Conservation (phyloP, 495 filamentous ascomycete genomes). For the Podospora comata region DNA sequence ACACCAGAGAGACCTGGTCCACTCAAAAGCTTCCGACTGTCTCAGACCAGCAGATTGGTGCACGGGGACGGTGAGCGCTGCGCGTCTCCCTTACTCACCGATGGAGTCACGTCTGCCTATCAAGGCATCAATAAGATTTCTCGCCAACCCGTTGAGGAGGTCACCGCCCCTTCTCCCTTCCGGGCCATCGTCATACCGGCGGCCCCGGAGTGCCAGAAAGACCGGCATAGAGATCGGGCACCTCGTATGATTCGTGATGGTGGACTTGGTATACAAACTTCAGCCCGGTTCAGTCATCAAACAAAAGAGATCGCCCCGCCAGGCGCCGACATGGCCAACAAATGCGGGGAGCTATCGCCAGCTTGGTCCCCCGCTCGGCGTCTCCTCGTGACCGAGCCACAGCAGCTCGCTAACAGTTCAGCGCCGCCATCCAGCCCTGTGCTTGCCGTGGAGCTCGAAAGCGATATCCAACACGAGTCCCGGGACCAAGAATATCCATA, state of each 20-base stretch:
- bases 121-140: not conserved
- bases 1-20: slow-evolving; percentile 5
- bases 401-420: not conserved
- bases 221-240: not conserved
- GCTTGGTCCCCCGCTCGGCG: not conserved
- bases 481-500: slow-evolving; percentile 17
- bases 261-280: too few relatives aligned
- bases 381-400: not conserved
- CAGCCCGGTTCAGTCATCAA: too few relatives aligned
- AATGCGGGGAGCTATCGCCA: not conserved
- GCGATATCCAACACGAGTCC: not conserved
- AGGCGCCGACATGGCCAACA: not conserved
- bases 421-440: not conserved
- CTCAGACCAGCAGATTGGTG: slow-evolving; percentile 9
- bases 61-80: not conserved
- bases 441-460: slow-evolving; percentile 1
- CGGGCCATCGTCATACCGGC: not conserved
- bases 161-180: not conserved
- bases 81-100: not conserved
- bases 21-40: slow-evolving; percentile 4
- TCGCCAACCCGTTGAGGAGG: not conserved
- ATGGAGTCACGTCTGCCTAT: not conserved
- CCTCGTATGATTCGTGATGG: not conserved
- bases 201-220: not conserved
- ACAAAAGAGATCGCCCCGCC: not conserved